Percentiles rank a stretch among this genome's conserved stretches.
Evolutionary conservation across 257 asterid genomes (phyloP).

Genomic region (Petunia axillaris): DNA sequence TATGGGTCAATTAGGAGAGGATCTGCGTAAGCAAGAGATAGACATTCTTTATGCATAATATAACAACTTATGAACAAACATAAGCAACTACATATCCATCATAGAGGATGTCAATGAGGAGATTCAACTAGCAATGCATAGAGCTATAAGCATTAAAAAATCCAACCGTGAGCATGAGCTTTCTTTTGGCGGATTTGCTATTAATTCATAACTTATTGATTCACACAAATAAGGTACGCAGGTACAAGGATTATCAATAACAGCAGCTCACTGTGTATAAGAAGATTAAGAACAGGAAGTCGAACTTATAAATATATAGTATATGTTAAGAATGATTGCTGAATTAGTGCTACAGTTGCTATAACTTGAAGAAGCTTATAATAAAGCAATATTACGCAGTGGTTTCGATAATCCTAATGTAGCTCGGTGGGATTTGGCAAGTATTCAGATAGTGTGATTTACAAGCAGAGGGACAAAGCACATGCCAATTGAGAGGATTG

Average conservation of each 20-base stretch:
- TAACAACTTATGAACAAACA: not conserved
- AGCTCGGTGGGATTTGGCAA: not conserved
- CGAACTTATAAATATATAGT: not conserved
- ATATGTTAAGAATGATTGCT: not conserved
- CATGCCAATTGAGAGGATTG: too few relatives aligned
- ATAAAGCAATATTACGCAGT: not conserved
- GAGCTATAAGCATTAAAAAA: not conserved
- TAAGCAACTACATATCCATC: not conserved
- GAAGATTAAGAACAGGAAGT: not conserved
- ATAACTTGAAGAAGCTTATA: not conserved
- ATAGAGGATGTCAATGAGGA: not conserved
- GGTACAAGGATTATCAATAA: not conserved
- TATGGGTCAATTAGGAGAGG: conserved; percentile 79
- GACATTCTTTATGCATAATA: not conserved
- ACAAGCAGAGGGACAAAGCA: not conserved
- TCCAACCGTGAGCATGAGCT: not conserved
- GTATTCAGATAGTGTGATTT: not conserved
- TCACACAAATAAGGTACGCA: not conserved
- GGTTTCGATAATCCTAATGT: not conserved
- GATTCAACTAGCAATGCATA: not conserved
- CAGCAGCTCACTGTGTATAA: not conserved
- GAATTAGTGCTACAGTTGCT: not conserved
- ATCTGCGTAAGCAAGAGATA: conserved; percentile 47
- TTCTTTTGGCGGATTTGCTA: not conserved
- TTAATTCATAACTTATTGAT: not conserved